A percentile compares a stretch with the other conserved stretches of the same genome.
Conservation (phyloP, 2,329 filamentous ascomycete genomes). For the Penicillium sp. region DNA sequence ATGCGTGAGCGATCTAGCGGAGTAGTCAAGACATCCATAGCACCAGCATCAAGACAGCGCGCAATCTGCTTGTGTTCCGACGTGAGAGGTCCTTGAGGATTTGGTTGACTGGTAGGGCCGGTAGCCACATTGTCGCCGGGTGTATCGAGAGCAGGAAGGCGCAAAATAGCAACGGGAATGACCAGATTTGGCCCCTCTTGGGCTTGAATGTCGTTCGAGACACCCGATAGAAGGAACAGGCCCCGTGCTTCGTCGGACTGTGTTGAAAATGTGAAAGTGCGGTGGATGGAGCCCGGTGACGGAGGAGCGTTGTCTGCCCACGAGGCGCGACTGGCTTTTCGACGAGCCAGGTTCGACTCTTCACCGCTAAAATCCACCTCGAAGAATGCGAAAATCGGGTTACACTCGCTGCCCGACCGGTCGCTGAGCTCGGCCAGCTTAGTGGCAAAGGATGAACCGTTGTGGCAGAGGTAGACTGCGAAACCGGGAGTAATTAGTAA, state of each 20-base stretch:
- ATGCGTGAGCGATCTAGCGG: constrained; percentile 73
- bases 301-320: constrained; percentile 32
- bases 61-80: constrained; percentile 56
- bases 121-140: constrained; percentile 9
- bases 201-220: constrained; percentile 50
- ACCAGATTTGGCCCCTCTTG: constrained; percentile 50
- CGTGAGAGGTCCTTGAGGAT: constrained; percentile 33
- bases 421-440: constrained; percentile 54
- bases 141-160: constrained; percentile 25
- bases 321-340: constrained; percentile 30
- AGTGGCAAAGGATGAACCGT: constrained; percentile 51
- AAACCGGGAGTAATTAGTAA: constrained; percentile 14
- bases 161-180: constrained; percentile 50
- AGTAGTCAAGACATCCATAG: constrained; percentile 78
- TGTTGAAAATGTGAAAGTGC: constrained; percentile 43
- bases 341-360: constrained; percentile 36
- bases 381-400: constrained; percentile 56
- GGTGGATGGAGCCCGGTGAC: constrained; percentile 32
- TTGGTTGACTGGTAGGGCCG: constrained; percentile 19
- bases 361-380: constrained; percentile 47
- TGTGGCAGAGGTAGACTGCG: constrained; percentile 54
- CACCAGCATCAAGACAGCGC: constrained; percentile 79
- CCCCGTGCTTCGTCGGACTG: constrained; percentile 49
- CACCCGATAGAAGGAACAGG: constrained; percentile 47
- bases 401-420: constrained; percentile 44